These are phyloP conservation scores for Neoboletus magnificus DNA, from an alignment of 768 basidiomycete species.

Conservation along the genomic window DNA sequence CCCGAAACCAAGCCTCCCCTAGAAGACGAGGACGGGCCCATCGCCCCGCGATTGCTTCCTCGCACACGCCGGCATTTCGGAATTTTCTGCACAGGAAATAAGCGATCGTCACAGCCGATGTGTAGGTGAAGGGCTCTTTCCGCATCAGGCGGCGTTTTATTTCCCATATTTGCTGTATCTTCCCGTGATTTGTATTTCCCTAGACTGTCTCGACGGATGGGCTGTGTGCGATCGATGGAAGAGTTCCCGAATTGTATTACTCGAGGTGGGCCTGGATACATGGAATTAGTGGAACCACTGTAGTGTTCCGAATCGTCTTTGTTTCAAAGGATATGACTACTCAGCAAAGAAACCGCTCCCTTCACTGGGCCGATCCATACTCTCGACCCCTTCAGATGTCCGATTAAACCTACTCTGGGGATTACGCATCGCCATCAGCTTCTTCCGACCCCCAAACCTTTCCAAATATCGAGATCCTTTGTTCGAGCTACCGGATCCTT, in stretches of 20 bases:
- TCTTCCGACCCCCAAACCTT: slow-evolving; percentile 44
- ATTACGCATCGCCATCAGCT: slow-evolving; percentile 32
- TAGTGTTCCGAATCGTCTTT: not conserved
- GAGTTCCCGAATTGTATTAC: slow-evolving; percentile 2
- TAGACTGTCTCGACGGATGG: not conserved
- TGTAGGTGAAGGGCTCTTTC: slow-evolving; percentile 5
- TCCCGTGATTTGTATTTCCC: slow-evolving; percentile 5
- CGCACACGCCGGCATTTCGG: slow-evolving; percentile 31
- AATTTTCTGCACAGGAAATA: slow-evolving; percentile 38
- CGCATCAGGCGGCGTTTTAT: not conserved
- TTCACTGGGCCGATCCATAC: not conserved
- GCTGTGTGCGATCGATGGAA: slow-evolving; percentile 11
- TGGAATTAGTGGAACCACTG: not conserved
- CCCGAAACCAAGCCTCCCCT: slow-evolving; percentile 1
- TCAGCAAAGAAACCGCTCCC: slow-evolving; percentile 29
- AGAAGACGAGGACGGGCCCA: slow-evolving; percentile 7
- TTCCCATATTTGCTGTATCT: slow-evolving; percentile 5
- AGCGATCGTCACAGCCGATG: slow-evolving; percentile 9
- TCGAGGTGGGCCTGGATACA: not conserved
- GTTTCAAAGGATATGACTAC: not conserved
- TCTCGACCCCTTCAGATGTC: not conserved
- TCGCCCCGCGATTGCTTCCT: slow-evolving; percentile 8
- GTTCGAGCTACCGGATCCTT: slow-evolving; percentile 33
- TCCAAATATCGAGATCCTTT: slow-evolving; percentile 34
- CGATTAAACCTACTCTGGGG: not conserved